phyloP scores from a whole-genome alignment of 768 basidiomycete species.

The Leccinum truebloodii region DNA sequence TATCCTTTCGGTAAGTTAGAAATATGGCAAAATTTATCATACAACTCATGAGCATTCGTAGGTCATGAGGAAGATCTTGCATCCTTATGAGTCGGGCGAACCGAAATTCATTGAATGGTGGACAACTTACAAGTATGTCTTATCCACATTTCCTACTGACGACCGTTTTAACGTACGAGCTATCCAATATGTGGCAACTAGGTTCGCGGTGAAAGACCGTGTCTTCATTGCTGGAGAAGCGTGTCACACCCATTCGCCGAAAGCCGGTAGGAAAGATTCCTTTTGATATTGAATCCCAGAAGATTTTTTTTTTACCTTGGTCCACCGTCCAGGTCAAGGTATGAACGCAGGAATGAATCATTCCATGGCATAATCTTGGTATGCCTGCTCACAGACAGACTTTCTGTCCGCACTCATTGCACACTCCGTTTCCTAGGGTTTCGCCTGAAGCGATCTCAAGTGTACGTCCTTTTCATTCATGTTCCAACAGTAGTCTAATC shows the following conservation, averaged over 20 bases:
- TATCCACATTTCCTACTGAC: neutral
- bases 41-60: constrained; percentile 21
- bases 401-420: no score
- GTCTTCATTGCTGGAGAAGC: constrained; percentile 80
- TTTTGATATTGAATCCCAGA: neutral
- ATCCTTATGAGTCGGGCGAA: constrained; percentile 53
- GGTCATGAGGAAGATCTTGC: constrained; percentile 56
- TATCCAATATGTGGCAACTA: constrained; percentile 50
- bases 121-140: constrained; percentile 67
- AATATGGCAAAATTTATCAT: no score
- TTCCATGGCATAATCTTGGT: constrained; percentile 62
- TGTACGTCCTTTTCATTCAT: no score
- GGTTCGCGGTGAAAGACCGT: constrained; percentile 58
- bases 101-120: constrained; percentile 64
- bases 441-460: no score
- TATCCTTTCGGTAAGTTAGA: constrained; percentile 48
- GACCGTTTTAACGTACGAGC: neutral
- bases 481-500: no score
- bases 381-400: constrained; percentile 4
- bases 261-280: constrained; percentile 46
- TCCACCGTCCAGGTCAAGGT: constrained; percentile 53
- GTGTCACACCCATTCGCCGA: constrained; percentile 68
- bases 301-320: neutral
- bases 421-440: no score
- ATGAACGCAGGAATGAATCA: constrained; percentile 82